Evolutionary conservation across 2,329 filamentous ascomycete species (phyloP).

Genomic region (Lojkania enalia): DNA sequence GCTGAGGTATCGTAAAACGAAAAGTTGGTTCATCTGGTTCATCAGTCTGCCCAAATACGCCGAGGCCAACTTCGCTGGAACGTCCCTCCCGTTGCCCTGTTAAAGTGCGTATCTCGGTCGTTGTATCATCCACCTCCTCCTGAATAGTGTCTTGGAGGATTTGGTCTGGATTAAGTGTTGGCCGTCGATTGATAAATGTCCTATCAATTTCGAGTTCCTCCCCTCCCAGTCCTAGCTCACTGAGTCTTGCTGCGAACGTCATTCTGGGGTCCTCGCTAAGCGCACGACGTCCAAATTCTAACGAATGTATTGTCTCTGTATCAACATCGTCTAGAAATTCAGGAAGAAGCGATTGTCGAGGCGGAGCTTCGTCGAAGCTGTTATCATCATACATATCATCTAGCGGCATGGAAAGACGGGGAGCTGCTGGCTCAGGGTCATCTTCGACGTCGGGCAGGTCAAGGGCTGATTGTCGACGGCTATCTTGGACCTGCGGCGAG

Average conservation of each 20-base stretch:
- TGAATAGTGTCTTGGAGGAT: constrained; percentile 45
- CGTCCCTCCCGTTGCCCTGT: constrained; percentile 36
- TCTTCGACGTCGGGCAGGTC: constrained; percentile 52
- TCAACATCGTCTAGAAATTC: constrained; percentile 42
- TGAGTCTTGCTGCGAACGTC: constrained; percentile 53
- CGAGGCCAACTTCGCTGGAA: constrained; percentile 34
- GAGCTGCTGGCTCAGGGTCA: constrained; percentile 49
- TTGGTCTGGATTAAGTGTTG: constrained; percentile 35
- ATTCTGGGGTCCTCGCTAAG: constrained; percentile 43
- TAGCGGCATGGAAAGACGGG: constrained; percentile 48
- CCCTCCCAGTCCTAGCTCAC: constrained; percentile 42
- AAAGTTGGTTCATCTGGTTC: constrained; percentile 45
- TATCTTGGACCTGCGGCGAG: constrained; percentile 48
- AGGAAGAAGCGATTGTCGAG: constrained; percentile 42
- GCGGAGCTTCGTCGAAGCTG: constrained; percentile 45
- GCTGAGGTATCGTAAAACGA: constrained; percentile 42
- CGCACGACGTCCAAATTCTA: constrained; percentile 51
- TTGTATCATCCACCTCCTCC: constrained; percentile 36
- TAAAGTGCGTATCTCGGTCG: constrained; percentile 32
- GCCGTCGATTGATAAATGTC: constrained; percentile 40
- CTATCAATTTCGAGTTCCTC: constrained; percentile 47
- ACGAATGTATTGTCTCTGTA: constrained; percentile 52
- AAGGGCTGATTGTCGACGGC: constrained; percentile 37
- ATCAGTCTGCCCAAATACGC: constrained; percentile 40
- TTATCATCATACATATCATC: constrained; percentile 50